Base-by-base conservation (phyloP, 2,329 filamentous ascomycete species). In the Hypoxylon sp. region DNA sequence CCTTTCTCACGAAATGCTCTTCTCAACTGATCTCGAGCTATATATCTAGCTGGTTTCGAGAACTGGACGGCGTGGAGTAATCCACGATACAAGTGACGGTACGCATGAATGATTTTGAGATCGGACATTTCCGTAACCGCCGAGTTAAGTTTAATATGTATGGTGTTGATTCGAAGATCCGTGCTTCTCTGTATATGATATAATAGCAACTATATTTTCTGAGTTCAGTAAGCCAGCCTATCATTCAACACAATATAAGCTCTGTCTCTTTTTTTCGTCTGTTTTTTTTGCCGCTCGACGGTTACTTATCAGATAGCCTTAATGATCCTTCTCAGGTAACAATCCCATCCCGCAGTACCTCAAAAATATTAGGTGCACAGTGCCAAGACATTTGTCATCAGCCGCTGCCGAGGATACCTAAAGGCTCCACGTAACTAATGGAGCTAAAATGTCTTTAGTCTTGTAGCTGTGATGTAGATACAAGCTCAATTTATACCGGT, bases 31-130 rank as follows among this genome's bases (percentile, higher is more conserved):
- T 90, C 84, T 63, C 88, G 87, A 14, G 88, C 82, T 3, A 86
- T 81, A 78, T 83, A 90, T 59, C 91, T 89, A 30, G 89, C 86
- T 14, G 92, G 92, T 68, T 86, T 86, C 13, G 91, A 87, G 81
- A 89, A 92, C 69, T 91, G 89, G 21, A 95, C 87, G 3, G 91
- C 93, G 30, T 84, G 87, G n/a, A 94, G 84, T 17, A 87, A 82
- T 5, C 84, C 84, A 57, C 90, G 88, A 75, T 91, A 91, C 34
- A 96, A 83, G 63, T 87, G 83, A 67, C 93, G 87, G 79, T 95
- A 96, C 50, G 90, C 88, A 72, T 86, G 84, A 41, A 90, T 75
- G 56, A 93, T 75, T 30, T 89, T 80, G 13, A 75, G 67, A 7
- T 77, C 75, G 21, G 80, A 72, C 79, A 80, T 79, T 21, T 43